Evolutionary conservation across 2,329 filamentous ascomycete species (phyloP), one percentile per base, ranked within the genome.

Genomic region (Trichothecium roseum): DNA sequence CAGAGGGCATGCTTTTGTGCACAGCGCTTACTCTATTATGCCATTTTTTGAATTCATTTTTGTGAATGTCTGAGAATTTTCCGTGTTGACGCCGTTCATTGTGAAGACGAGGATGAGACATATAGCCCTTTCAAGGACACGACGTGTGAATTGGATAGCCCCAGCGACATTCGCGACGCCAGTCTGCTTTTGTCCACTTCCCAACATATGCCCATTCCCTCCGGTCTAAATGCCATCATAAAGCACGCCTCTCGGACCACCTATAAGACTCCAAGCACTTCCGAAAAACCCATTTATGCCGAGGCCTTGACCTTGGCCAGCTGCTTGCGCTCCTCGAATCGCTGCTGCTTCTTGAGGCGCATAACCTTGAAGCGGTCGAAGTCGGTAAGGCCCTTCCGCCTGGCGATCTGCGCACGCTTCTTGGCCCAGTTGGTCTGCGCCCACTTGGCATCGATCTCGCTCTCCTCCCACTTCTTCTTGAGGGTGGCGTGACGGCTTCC

Each of bases 341-440:
- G 84, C 66, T 88, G 85, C 82, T 95, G 88, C 81, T 98, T 98
- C 83, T 89, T 93, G 71, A 96, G 76, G 69, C 89, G 82, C 79
- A 96, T 76, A 57, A 96, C 91, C 84, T 98, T 95, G 86, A 96
- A 98, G 67, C 91, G 83, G 76, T 98, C 91, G 63, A 98, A 98
- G 78, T 98, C 91, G 69, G 81, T 93, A 52, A 98, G 75, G 58
- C 78, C 78, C 72, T 82, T 83, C 75, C 91, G 84, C 72, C 85
- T 83, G 68, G 84, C 75, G 56, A 77, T 75, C 70, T 85, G 82
- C 53, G 79, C 78, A 62, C 84, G 79, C 78, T 86, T 88, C 85
- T 98, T 91, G 59, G 88, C 86, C 81, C 84, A 94, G 66, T 78
- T 78, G 74, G 78, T 88, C 70, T 84, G 75, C 62, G 81, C 78